phyloP scores from a whole-genome alignment of 208 protist species.

The Endotrypanum monterogeii region DNA sequence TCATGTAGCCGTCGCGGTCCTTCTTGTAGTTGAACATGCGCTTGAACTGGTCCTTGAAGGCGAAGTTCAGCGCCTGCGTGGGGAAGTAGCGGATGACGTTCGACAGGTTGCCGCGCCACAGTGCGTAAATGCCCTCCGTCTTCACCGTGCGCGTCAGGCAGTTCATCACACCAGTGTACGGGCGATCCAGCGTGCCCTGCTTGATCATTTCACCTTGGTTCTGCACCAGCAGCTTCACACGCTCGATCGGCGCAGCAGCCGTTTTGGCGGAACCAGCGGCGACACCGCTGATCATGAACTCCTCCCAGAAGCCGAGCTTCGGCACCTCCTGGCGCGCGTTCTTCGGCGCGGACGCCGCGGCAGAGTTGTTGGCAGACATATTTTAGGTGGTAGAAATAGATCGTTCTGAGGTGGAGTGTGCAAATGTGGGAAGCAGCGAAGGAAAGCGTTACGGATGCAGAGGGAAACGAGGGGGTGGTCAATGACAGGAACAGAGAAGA shows the following conservation, averaged over 20 bases:
- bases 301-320: constrained; percentile 68
- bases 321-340: constrained; percentile 10
- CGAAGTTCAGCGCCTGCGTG: constrained; percentile 98
- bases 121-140: constrained; percentile 93
- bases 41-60: constrained; percentile 98
- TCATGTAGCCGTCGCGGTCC: constrained; percentile 74
- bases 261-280: constrained; percentile 92
- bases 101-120: constrained; percentile 97
- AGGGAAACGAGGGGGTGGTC: not conserved
- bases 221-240: constrained; percentile 96
- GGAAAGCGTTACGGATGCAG: not conserved
- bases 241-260: constrained; percentile 94
- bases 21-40: constrained; percentile 92
- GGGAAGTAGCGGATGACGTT: constrained; percentile 98
- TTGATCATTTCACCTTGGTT: constrained; percentile 89
- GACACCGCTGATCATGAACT: constrained; percentile 85
- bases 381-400: not conserved
- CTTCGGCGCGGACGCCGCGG: too few relatives aligned
- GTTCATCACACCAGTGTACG: constrained; percentile 95
- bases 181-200: constrained; percentile 68
- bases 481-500: not conserved
- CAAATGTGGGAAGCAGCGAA: not conserved
- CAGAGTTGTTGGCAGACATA: too few relatives aligned
- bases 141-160: constrained; percentile 92
- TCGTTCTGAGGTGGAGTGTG: not conserved